These are phyloP conservation scores for Alternaria gansuensis DNA, from an alignment of 2,329 filamentous ascomycete species.

Conservation along the genomic window DNA sequence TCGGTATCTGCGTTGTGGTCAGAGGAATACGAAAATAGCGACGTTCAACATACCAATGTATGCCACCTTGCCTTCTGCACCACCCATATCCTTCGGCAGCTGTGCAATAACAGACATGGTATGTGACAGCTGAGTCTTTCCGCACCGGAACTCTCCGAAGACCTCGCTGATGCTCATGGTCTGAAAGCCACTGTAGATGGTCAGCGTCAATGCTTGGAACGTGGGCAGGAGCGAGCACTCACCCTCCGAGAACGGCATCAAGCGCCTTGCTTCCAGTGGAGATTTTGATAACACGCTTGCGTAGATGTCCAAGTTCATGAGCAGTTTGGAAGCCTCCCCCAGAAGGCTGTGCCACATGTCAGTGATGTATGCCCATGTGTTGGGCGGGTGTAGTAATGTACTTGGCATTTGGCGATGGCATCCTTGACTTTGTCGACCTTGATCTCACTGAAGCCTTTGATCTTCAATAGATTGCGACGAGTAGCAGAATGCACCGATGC, in stretches of 20 bases:
- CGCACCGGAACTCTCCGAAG: slow-evolving; percentile 70
- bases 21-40: slow-evolving; percentile 1
- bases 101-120: slow-evolving; percentile 73
- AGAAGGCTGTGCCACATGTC: slow-evolving; percentile 58
- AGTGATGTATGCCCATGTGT: slow-evolving; percentile 12
- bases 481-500: slow-evolving; percentile 68
- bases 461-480: slow-evolving; percentile 68
- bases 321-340: slow-evolving; percentile 71
- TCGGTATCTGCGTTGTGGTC: slow-evolving; percentile 43
- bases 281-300: slow-evolving; percentile 70
- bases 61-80: slow-evolving; percentile 73
- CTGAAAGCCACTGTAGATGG: slow-evolving; percentile 66
- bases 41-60: slow-evolving; percentile 64
- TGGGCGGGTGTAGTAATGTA: slow-evolving; percentile 40
- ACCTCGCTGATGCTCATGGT: slow-evolving; percentile 75
- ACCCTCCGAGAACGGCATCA: slow-evolving; percentile 71
- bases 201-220: slow-evolving; percentile 20
- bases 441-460: slow-evolving; percentile 74
- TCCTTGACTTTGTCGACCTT: slow-evolving; percentile 78
- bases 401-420: slow-evolving; percentile 68
- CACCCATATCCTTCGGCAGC: slow-evolving; percentile 68
- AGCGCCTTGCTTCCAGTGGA: slow-evolving; percentile 76
- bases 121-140: slow-evolving; percentile 74
- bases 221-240: slow-evolving; percentile 16
- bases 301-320: slow-evolving; percentile 69